Evolutionary conservation across 1,284 basidiomycete genomes (phyloP).

Genomic region (Sanghuangporus baumii): DNA sequence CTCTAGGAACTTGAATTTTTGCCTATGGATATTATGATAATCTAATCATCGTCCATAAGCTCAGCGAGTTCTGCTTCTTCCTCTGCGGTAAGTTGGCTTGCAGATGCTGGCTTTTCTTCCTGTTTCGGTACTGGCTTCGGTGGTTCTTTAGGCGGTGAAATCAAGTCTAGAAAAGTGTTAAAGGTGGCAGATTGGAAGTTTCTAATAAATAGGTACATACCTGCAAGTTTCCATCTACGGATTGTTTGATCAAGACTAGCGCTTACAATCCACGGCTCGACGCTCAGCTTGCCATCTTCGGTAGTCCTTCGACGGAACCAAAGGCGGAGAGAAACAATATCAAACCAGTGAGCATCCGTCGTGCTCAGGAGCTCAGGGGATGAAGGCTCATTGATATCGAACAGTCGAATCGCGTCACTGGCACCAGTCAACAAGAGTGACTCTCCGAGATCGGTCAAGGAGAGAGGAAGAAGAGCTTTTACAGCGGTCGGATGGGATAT

Average conservation of each 20-base stretch:
- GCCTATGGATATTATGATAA: background rate
- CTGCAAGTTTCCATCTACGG: constrained; percentile 72
- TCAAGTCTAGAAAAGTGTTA: constrained; percentile 37
- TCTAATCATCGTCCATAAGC: constrained; percentile 48
- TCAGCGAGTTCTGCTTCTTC: constrained; percentile 80
- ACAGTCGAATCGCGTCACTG: constrained; percentile 76
- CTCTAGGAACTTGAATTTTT: background rate
- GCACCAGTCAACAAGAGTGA: constrained; percentile 75
- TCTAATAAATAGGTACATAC: constrained; percentile 34
- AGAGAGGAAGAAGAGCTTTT: constrained; percentile 46
- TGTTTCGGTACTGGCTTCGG: constrained; percentile 26
- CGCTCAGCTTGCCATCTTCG: constrained; percentile 37
- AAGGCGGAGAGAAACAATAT: constrained; percentile 66
- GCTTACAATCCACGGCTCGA: constrained; percentile 77
- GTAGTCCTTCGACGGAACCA: constrained; percentile 56
- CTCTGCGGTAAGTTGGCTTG: constrained; percentile 55
- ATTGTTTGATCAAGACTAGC: constrained; percentile 82
- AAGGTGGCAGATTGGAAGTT: background rate
- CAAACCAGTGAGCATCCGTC: constrained; percentile 83
- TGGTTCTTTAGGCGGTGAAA: constrained; percentile 35
- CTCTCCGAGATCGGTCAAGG: constrained; percentile 60
- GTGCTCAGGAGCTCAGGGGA: constrained; percentile 58
- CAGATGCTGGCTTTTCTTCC: constrained; percentile 17
- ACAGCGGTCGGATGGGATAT: constrained; percentile 16
- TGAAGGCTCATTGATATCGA: constrained; percentile 57